Conservation (phyloP, 176 grass and related monocot species). For the Aegilops longissima region DNA sequence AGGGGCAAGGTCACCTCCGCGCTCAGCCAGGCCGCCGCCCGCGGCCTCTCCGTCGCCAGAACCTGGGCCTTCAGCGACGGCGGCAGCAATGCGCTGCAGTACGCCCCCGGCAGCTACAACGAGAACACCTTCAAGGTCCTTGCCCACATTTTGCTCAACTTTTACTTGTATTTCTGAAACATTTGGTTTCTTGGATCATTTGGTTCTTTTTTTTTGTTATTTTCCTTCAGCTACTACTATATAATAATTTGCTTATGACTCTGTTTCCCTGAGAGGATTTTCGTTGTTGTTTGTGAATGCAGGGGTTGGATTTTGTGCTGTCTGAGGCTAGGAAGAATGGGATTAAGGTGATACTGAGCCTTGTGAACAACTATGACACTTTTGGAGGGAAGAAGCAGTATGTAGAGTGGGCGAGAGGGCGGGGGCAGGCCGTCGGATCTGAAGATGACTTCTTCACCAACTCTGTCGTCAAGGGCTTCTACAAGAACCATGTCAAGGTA, state of each 20-base stretch:
- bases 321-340: conserved; percentile 71
- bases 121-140: conserved; percentile 88
- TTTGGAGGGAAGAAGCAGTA: conserved; percentile 97
- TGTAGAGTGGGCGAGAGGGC: conserved; percentile 82
- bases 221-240: neutral
- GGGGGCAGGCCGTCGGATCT: conserved; percentile 73
- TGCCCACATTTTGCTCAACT: neutral
- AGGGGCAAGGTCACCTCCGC: conserved; percentile 58
- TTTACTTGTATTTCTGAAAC: neutral
- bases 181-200: conserved; percentile 1
- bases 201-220: neutral
- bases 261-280: neutral
- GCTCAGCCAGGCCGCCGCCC: conserved; percentile 53
- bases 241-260: neutral
- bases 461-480: conserved; percentile 61
- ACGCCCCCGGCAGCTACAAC: conserved; percentile 73
- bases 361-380: conserved; percentile 82
- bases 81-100: conserved; percentile 64
- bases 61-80: conserved; percentile 96
- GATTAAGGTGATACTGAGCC: conserved; percentile 76
- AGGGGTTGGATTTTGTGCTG: conserved; percentile 95
- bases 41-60: conserved; percentile 80
- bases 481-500: conserved; percentile 97
- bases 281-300: neutral
- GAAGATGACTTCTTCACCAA: conserved; percentile 95